These are phyloP conservation scores for Fraxinus quadrangulata DNA, from an alignment of 257 asterid genomes.

Conservation along the genomic window DNA sequence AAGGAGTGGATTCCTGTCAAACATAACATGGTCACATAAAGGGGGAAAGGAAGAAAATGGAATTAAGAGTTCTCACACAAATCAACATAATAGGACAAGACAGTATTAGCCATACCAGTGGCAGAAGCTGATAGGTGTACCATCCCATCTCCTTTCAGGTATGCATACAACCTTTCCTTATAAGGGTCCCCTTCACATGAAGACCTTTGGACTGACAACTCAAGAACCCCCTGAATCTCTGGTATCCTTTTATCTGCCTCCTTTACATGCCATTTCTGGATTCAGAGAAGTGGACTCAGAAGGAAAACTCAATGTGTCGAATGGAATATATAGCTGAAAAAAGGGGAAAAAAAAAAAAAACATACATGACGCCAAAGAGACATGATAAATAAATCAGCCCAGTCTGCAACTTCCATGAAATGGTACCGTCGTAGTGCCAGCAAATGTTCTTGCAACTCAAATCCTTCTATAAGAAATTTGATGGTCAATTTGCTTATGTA, in stretches of 20 bases:
- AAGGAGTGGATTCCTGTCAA: conserved; percentile 82
- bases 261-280: conserved; percentile 80
- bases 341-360: background rate
- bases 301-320: conserved; percentile 25
- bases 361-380: conserved; percentile 82
- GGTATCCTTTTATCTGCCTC: conserved; percentile 83
- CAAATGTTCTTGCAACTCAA: conserved; percentile 84
- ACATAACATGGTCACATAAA: conserved; percentile 25
- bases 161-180: conserved; percentile 73
- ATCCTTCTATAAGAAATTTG: conserved; percentile 86
- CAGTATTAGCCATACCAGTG: conserved; percentile 46
- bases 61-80: background rate
- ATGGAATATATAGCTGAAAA: conserved; percentile 21
- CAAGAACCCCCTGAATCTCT: conserved; percentile 89
- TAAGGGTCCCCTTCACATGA: conserved; percentile 90
- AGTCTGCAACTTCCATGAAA: conserved; percentile 96
- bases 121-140: conserved; percentile 52
- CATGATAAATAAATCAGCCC: conserved; percentile 93
- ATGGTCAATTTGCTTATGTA: conserved; percentile 86
- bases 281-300: conserved; percentile 39
- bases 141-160: conserved; percentile 56
- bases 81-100: conserved; percentile 6
- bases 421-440: conserved; percentile 79
- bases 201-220: conserved; percentile 89
- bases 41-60: conserved; percentile 25